Evolutionary conservation across 1,284 basidiomycete species (phyloP), one percentile per base, ranked within the genome.

Genomic region (Schizopora paradoxa): DNA sequence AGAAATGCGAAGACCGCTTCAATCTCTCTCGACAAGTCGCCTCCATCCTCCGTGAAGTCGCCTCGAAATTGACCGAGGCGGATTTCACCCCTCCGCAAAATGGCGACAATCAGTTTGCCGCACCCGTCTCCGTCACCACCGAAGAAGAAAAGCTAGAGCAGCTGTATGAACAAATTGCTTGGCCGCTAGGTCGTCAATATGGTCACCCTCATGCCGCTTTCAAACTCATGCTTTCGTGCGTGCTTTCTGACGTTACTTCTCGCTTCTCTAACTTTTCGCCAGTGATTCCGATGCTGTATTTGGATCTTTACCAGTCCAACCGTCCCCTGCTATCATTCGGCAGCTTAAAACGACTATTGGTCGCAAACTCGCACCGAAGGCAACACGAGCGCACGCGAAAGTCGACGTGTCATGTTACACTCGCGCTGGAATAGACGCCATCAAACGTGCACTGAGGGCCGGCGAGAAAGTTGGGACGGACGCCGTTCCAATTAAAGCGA

Each of bases 171-270:
- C 75, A 84, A 56, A 81, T 98, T 55, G 91, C 80, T 4, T 99
- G 95, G 93, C 95, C 95, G 5, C 71, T 99, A 37, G 90, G 89
- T 39, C 80, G 80, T 64, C 91, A 86, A 64, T 99, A 93, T 58
- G 92, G 94, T 0, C 94, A 99, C 64, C 81, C 93, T 0, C 97
- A 97, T 66, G 95, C 99, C 65, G 95, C 95, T 0, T 99, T 99
- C 77, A 99, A 99, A 68, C 76, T 97, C 29, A 85, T 91, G 18
- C 75, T 99, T 51, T 88, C 88, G 91, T 94, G 59, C 55, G 90
- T 76, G 4, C 6, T 11, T 45, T 46, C 21, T 40, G 27, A 16
- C 5, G 10, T 14, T 38, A 19, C 41, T 29, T 29, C 36, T 43
- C 40, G 25, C 22, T 23, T 47, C 31, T 44, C 31, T 36, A 14